Base-by-base conservation (phyloP, 169 alveolate genomes). In the Cryptosporidium xiaoi region DNA sequence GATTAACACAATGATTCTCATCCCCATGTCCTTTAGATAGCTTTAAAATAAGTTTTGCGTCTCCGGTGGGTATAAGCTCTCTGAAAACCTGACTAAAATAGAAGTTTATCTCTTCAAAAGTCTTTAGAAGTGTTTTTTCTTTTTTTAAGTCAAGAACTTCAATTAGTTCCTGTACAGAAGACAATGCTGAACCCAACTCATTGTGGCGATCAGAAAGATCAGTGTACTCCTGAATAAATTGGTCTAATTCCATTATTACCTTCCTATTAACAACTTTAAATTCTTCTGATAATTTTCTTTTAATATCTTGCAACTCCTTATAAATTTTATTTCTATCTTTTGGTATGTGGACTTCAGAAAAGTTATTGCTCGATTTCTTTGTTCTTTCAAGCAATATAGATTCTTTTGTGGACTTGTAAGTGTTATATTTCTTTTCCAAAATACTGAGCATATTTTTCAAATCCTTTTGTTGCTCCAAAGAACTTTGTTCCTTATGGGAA, bases 31-130 rank as follows among this genome's bases (percentile, higher is more conserved):
- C 68, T 18, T 31, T 53, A 33, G 87, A 77, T 13, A 77, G 64
- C 55, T 56, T 77, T 60, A 77, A n/a, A 6, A 77, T n/a, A n/a
- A 90, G 82, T n/a, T 82, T 84, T n/a, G 91, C 90, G 24, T 82
- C 85, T 15, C 95, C 95, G n/a, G 69, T 77, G 2, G 95, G 94
- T 1, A 92, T 93, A 27, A 92, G 90, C 27, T 91, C 92, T 36
- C 48, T 71, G 34, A 92, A 92, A 2, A 85, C 91, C 44, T 90
- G 89, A 18, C 71, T 58, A 20, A 92, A 69, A 40, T 91, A 64
- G 20, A 69, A 87, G 71, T 92, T 92, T 13, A 91, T 66, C 64
- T 82, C 90, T 50, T 69, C 65, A 85, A 58, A 90, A 82, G 50
- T 83, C 77, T 91, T 50, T 58, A 69, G 51, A 89, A 85, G 60